Conservation (phyloP, 1,139 yeast species). For the Yamadazyma taylorii region DNA sequence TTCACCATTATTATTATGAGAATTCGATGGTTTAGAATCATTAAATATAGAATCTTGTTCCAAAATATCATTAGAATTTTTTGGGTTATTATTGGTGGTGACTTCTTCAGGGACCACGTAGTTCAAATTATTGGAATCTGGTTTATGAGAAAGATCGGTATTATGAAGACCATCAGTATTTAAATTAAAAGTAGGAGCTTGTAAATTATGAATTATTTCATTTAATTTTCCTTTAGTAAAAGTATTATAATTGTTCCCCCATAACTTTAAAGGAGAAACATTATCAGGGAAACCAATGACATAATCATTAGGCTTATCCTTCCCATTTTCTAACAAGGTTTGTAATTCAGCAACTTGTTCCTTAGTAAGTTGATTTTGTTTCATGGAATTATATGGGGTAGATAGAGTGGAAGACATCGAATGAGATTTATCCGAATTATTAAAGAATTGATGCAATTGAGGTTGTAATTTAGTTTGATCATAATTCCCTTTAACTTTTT, state of each 20-base stretch:
- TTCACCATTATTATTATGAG: not conserved
- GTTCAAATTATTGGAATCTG: too few relatives aligned
- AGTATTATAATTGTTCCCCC: constrained; percentile 41
- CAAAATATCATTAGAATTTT: not conserved
- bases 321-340: constrained; percentile 21
- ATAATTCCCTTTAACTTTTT: constrained; percentile 30
- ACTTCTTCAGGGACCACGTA: not conserved
- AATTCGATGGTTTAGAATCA: not conserved
- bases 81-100: not conserved
- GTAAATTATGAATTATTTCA: constrained; percentile 31
- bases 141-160: too few relatives aligned
- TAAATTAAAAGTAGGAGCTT: constrained; percentile 15
- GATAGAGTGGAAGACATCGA: constrained; percentile 39
- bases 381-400: constrained; percentile 27
- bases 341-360: constrained; percentile 25
- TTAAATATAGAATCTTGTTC: constrained; percentile 1
- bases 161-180: constrained; percentile 1
- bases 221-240: constrained; percentile 40
- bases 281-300: constrained; percentile 12
- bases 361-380: constrained; percentile 17
- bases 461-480: constrained; percentile 29
- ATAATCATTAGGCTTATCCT: constrained; percentile 14
- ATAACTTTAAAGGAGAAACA: constrained; percentile 41
- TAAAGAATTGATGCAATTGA: constrained; percentile 35
- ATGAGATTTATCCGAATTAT: constrained; percentile 19